Evolutionary conservation across 208 protist species (phyloP).

Genomic region (Leishmania gerbilli): DNA sequence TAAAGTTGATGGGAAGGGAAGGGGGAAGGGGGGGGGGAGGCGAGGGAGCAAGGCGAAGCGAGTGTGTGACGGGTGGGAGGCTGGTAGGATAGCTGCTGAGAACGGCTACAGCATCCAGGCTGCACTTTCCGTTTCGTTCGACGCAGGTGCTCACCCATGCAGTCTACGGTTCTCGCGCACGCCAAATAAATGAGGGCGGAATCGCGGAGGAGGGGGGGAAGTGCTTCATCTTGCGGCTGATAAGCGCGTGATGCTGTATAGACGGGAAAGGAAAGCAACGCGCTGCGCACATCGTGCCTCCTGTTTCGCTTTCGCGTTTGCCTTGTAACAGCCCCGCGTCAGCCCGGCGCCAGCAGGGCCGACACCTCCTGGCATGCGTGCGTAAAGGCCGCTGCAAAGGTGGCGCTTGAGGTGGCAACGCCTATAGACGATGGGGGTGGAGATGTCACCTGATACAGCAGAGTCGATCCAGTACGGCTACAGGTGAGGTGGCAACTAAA

Average conservation of each 20-base stretch:
- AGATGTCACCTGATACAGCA: conserved; percentile 29
- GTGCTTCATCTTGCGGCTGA: no score
- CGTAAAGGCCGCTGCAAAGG: conserved; percentile 18
- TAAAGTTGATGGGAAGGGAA: background rate
- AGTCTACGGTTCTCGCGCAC: background rate
- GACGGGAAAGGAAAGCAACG: background rate
- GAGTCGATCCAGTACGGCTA: conserved; percentile 19
- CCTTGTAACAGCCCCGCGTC: background rate
- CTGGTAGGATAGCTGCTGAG: background rate
- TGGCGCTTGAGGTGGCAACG: conserved; percentile 18
- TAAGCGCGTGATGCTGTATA: background rate
- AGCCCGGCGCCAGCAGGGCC: background rate
- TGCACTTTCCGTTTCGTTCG: background rate
- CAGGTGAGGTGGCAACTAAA: conserved; percentile 26
- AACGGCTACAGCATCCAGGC: background rate
- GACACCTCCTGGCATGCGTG: conserved; percentile 25
- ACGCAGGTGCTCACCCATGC: background rate
- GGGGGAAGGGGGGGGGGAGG: no score
- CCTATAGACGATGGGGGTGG: background rate
- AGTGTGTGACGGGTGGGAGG: no score
- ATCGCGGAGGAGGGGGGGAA: no score
- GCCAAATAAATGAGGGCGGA: background rate
- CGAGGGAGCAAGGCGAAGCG: background rate
- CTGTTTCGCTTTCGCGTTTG: background rate
- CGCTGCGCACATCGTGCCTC: background rate